These are phyloP conservation scores for Bothriochloa decipiens DNA, from an alignment of 176 grass and related monocot genomes.

Conservation along the genomic window DNA sequence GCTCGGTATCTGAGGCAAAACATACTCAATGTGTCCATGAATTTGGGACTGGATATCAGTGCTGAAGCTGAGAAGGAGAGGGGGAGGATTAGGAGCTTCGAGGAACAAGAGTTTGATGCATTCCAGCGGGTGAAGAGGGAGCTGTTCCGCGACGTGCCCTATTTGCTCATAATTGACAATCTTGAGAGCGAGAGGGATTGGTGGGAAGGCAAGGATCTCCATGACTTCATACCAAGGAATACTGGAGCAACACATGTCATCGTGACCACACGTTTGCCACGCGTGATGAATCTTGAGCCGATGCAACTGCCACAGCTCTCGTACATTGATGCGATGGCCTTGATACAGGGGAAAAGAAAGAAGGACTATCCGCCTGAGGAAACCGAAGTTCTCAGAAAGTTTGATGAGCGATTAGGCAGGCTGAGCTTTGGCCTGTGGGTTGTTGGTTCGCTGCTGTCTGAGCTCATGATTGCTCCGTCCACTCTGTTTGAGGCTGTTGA, in stretches of 20 bases:
- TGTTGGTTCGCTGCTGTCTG: constrained; percentile 78
- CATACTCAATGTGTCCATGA: constrained; percentile 83
- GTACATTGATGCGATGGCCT: constrained; percentile 59
- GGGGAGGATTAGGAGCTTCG: constrained; percentile 86
- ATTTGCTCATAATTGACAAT: constrained; percentile 94
- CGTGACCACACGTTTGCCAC: constrained; percentile 70
- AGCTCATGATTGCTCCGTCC: constrained; percentile 81
- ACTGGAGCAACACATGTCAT: constrained; percentile 86
- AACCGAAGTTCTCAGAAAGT: constrained; percentile 74
- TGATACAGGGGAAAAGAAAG: constrained; percentile 85
- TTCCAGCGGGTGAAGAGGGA: constrained; percentile 93
- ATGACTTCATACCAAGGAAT: constrained; percentile 95
- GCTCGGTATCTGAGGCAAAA: constrained; percentile 87
- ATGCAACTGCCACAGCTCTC: constrained; percentile 84
- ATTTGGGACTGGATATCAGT: constrained; percentile 81
- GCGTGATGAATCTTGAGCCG: constrained; percentile 84
- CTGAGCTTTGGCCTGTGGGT: constrained; percentile 90
- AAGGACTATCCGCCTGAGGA: constrained; percentile 79
- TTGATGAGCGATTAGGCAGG: constrained; percentile 83
- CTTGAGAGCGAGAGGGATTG: constrained; percentile 93
- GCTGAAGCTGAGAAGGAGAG: constrained; percentile 93
- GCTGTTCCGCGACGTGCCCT: constrained; percentile 90
- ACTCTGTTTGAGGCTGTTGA: constrained; percentile 86
- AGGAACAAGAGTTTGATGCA: constrained; percentile 93
- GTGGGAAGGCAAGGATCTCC: constrained; percentile 99